Conservation (phyloP, 1,284 basidiomycete genomes). For the Lentinula novae-zelandiae region DNA sequence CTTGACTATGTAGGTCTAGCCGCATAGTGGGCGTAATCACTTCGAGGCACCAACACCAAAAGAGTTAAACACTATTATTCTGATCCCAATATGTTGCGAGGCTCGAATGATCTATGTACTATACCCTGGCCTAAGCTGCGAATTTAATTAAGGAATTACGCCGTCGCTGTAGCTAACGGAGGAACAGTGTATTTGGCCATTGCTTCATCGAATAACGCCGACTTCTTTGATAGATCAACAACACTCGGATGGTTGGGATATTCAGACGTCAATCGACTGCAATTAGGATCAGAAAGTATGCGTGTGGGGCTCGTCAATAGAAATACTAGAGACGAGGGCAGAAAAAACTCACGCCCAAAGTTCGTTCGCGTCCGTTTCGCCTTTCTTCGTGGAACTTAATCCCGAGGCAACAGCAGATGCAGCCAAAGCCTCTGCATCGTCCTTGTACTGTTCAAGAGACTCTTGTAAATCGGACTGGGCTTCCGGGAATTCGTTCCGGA, state of each 20-base stretch:
- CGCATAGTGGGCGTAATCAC: no score
- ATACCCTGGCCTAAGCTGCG: neutral
- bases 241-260: slow-evolving; percentile 69
- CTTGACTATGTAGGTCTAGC: no score
- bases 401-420: slow-evolving; percentile 66
- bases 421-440: slow-evolving; percentile 67
- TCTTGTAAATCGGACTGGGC: slow-evolving; percentile 85
- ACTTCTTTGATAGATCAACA: slow-evolving; percentile 58
- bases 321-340: neutral
- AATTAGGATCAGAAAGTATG: slow-evolving; percentile 10
- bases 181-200: slow-evolving; percentile 66
- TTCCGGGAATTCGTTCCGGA: slow-evolving; percentile 77
- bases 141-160: no score
- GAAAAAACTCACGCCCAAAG: slow-evolving; percentile 58
- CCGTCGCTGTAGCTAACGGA: slow-evolving; percentile 29
- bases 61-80: no score
- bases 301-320: slow-evolving; percentile 1
- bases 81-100: no score
- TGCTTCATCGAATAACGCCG: slow-evolving; percentile 67
- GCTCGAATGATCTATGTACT: no score
- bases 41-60: no score
- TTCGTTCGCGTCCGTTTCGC: slow-evolving; percentile 51
- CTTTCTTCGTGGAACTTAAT: slow-evolving; percentile 53
- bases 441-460: slow-evolving; percentile 57
- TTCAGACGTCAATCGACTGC: slow-evolving; percentile 54